Base-by-base conservation (phyloP, 2,329 filamentous ascomycete species). In the Colletotrichum australisinense region DNA sequence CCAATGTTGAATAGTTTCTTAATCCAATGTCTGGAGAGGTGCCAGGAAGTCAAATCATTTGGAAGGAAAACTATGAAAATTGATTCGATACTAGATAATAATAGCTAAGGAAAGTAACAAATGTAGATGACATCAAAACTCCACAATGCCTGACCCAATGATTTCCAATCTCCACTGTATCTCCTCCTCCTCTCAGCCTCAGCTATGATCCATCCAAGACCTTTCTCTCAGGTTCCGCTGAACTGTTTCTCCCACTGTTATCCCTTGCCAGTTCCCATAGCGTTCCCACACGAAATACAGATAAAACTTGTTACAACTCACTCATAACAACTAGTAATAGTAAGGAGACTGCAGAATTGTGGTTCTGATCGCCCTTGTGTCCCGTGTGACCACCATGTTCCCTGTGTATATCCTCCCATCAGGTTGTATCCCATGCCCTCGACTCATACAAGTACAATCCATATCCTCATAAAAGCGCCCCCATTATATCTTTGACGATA, bases 361-460 rank as follows among this genome's bases (percentile, higher is more conserved):
- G 70, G 70, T 73, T 56, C 70, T 70, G 70, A 49, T 70, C 70
- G 59, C 70, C 70, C 70, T 70, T 73, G 70, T 70, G 70, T 70
- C 66, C 67, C 70, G 60, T 73, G 28, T 55, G 52, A 72, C 58
- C 60, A 22, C 42, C 16, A 30, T 53, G 12, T 32, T 24, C 28
- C 28, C n/a, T 22, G 19, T 9, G 11, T 49, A 49, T 9, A 5
- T 24, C 19, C 24, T 28, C 5, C 24, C 52, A 28, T 24, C 22
- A 6, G 12, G 9, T 26, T 6, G 26, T n/a, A 24, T 26, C 22
- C 26, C 24, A n/a, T 65, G 6, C 32, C 11, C 16, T 26, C 26
- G 5, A 28, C n/a, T 49, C 19, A 49, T 49, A 49, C 16, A 49
- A 22, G 42, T 22, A 49, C 42, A 49, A 22, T 30, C 60, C 60